Base-by-base conservation (phyloP, 2,329 filamentous ascomycete species). In the Paraphaeosphaeria sporulosa region DNA sequence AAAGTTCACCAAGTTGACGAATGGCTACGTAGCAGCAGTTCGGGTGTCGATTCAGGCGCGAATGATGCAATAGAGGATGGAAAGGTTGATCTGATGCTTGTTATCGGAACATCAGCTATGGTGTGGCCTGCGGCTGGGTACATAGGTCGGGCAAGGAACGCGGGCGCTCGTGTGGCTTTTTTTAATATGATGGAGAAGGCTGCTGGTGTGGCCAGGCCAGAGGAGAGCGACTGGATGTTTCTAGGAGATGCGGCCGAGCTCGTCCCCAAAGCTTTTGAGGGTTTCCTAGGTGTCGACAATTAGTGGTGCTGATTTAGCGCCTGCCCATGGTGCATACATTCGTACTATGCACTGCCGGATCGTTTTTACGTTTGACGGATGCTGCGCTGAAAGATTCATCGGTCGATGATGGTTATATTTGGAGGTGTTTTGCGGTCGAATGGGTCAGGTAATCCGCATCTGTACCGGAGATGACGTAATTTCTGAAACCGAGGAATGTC, bases 81-180 rank as follows among this genome's bases (percentile, higher is more conserved):
- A 4, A 44, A 57, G 9, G 56, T 58, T 12, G 56, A 58, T 32
- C 30, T 58, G 2, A 51, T 51, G 42, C 42, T 58, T 40, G 49
- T 54, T 15, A 49, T 58, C 32, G 56, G 56, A 19, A 58, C 56
- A 8, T 58, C 56, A 30, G 42, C 48, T 15, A 40, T 30, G 27
- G 56, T 58, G 12, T 58, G 43, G 40, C 56, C 56, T 30, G 56
- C 56, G 9, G 56, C 56, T n/a, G 56, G 56, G 15, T 53, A 53
- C 30, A 46, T 52, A 32, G 34, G 38, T 9, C 48, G 43, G 30
- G 56, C 56, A 23, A 43, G 56, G 32, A 54, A 54, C 25, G 27
- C 51, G 47, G 56, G 56, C 30, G 56, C 56, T 19, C 19, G 56
- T 4, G 42, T 58, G 15, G 56, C 56, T 10, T 53, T 47, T n/a